These are phyloP conservation scores for Venturiaceae sp. DNA, from an alignment of 2,329 filamentous ascomycete species.

Conservation along the genomic window DNA sequence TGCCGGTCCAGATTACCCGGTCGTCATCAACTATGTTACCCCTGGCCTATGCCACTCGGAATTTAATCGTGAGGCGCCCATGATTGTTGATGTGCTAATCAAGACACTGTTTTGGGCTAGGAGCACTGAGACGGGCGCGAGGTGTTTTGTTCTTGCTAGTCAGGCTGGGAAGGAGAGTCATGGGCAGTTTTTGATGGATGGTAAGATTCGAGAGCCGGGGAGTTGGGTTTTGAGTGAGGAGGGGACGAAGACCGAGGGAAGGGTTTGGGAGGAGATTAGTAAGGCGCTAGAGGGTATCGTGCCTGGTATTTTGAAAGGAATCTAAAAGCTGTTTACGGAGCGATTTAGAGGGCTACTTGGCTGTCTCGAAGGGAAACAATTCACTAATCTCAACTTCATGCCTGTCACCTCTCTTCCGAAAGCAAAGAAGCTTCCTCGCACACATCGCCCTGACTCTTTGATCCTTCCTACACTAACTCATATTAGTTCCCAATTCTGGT, in stretches of 20 bases:
- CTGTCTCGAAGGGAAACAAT: no score
- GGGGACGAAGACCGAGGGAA: not conserved
- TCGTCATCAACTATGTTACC: conserved; percentile 10
- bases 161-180: conserved; percentile 1
- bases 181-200: conserved; percentile 5
- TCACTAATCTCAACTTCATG: no score
- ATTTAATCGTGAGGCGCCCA: conserved; percentile 5
- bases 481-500: no score
- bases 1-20: not conserved
- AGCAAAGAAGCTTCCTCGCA: no score
- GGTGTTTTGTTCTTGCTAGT: conserved; percentile 4
- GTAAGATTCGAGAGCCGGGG: not conserved
- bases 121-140: conserved; percentile 3
- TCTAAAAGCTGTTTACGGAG: not conserved
- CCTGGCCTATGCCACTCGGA: conserved; percentile 12
- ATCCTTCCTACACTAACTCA: no score
- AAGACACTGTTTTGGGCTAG: not conserved
- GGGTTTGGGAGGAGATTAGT: conserved; percentile 1
- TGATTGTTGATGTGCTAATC: not conserved
- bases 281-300: not conserved
- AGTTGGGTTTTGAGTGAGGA: not conserved
- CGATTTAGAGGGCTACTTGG: no score
- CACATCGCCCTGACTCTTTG: no score
- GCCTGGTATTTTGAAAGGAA: not conserved
- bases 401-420: no score